phyloP scores from a whole-genome alignment of 163 green algal genomes.

The Trebouxia gelatinosa region DNA sequence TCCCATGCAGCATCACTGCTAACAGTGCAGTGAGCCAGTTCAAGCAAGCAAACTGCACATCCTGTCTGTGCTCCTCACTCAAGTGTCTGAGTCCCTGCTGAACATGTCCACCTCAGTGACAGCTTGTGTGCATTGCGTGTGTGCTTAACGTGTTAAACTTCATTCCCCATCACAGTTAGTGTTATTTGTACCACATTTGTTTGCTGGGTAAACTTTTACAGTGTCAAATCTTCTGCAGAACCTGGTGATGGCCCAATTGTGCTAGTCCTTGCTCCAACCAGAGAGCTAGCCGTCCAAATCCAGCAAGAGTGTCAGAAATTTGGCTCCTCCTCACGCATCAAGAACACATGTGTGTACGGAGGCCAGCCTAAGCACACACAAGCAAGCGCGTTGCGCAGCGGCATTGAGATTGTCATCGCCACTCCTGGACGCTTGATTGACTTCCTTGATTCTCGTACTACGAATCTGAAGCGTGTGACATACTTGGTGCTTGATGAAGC shows the following conservation, averaged over 20 bases:
- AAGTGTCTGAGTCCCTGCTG: no score
- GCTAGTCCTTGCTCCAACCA: constrained; percentile 78
- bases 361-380: constrained; percentile 94
- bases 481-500: constrained; percentile 97
- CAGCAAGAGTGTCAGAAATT: constrained; percentile 93
- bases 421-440: constrained; percentile 84
- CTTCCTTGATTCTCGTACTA: constrained; percentile 86
- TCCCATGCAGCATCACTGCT: no score
- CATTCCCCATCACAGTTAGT: no score
- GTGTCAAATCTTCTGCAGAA: no score
- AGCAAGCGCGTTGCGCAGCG: constrained; percentile 73
- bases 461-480: constrained; percentile 86
- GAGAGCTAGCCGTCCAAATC: constrained; percentile 86
- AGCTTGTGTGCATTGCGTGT: no score
- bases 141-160: no score
- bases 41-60: no score
- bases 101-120: no score
- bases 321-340: constrained; percentile 84
- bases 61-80: no score
- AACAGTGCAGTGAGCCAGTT: no score
- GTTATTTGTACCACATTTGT: no score
- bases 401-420: constrained; percentile 66
- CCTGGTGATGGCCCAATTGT: constrained; percentile 67
- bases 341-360: constrained; percentile 92
- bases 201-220: no score